Base-by-base conservation (phyloP, 2,329 filamentous ascomycete species). In the Fonsecaea pugnacius region DNA sequence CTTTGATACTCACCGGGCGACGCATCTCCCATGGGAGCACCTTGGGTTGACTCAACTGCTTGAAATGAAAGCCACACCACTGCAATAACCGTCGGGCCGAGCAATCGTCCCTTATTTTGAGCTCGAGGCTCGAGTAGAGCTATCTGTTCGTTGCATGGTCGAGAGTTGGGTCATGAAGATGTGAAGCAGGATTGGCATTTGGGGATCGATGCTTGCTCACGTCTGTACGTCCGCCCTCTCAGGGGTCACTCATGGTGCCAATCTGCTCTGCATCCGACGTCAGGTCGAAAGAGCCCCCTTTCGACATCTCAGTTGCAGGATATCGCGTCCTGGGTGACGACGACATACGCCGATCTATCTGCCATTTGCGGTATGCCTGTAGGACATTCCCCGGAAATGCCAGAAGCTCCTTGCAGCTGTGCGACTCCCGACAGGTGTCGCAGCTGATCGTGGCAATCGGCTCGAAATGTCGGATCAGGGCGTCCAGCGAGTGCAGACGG, bases 311-410 rank as follows among this genome's bases (percentile, higher is more conserved):
- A 3, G 51, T 16, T 18, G 30, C n/a, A 18, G 32, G n/a, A 8
- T 14, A 12, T 14, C 8, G 24, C 8, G 27, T 21, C n/a, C 27
- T 5, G 16, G 40, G 36, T 48, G 14, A 6, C n/a, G 12, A 7
- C 4, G 21, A 12, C 1, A 32, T 36, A 9, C 33, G 43, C 57
- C 21, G 46, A 21, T 59, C 33, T 7, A 36, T 52, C 27, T 18
- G 46, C 43, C 46, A 57, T 51, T 62, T 52, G 9, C 51, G 51
- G 40, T 57, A 57, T 16, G 53, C 33, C 36, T 38, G 40, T 16
- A 62, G 24, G 12, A 53, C 33, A 30, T 62, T 62, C 52, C 30
- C 36, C 5, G 60, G 60, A 40, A 62, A 62, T 1, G 60, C 46
- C 16, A 62, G 18, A 16, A 62, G 38, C 33, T 62, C 60, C 27